Evolutionary conservation across 2,329 filamentous ascomycete species (phyloP).

Genomic region (Neonectria ditissima): DNA sequence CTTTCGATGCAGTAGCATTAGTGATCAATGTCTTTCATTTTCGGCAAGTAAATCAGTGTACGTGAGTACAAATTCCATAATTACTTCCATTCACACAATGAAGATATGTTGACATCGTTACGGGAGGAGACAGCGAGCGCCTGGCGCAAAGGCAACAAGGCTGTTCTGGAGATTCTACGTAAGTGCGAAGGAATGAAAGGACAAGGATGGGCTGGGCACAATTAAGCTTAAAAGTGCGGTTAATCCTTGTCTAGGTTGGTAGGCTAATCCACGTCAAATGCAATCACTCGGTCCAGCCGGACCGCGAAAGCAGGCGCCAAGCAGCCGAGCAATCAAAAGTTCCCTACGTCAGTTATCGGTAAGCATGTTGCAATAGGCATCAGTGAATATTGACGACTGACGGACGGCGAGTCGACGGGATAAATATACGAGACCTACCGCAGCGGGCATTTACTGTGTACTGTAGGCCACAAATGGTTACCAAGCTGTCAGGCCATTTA

Average conservation of each 20-base stretch:
- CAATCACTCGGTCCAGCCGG: too few relatives aligned
- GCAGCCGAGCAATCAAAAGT: constrained; percentile 22
- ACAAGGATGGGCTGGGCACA: neutral
- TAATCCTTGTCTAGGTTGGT: neutral
- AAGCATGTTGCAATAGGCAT: neutral
- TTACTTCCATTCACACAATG: neutral
- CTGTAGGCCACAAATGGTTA: neutral
- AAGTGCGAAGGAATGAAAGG: neutral
- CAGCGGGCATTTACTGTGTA: neutral
- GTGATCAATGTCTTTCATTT: too few relatives aligned
- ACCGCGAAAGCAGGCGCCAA: neutral
- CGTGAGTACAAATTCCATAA: too few relatives aligned
- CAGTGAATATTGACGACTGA: neutral
- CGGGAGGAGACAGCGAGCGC: neutral
- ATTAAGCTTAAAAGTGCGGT: constrained; percentile 4
- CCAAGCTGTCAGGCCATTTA: neutral
- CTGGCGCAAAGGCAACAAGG: neutral
- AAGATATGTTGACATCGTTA: neutral
- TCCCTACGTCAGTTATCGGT: neutral
- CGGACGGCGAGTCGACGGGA: neutral
- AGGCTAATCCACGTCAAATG: neutral
- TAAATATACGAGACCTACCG: neutral
- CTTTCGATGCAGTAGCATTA: too few relatives aligned
- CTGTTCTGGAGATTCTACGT: neutral
- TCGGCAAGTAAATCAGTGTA: too few relatives aligned